Conservation (phyloP, 176 grass and related monocot species). For the Pontederia crassipes region DNA sequence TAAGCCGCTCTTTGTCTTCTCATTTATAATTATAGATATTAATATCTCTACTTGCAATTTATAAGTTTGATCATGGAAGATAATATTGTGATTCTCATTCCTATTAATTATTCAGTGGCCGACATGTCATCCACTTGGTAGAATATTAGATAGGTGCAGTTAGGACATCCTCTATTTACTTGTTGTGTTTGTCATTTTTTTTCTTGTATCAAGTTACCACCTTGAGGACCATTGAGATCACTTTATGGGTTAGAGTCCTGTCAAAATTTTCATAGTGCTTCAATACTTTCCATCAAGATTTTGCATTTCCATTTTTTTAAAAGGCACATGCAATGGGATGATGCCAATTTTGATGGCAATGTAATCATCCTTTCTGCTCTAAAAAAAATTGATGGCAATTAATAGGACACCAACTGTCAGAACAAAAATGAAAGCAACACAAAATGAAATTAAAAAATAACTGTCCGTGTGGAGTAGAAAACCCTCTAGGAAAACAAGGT, state of each 20-base stretch:
- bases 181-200: not conserved
- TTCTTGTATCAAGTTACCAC: not conserved
- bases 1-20: conserved; percentile 5
- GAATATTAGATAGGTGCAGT: no score
- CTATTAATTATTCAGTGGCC: no score
- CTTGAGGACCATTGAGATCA: not conserved
- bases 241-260: not conserved
- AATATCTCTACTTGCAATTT: not conserved
- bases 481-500: no score
- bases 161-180: not conserved
- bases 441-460: no score
- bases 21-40: not conserved
- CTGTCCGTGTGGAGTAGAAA: no score
- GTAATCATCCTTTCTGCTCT: no score
- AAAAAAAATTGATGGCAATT: no score
- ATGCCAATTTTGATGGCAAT: conserved; percentile 34
- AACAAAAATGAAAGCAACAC: no score
- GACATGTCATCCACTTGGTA: no score
- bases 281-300: not conserved
- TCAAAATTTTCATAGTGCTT: not conserved
- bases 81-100: no score
- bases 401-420: no score
- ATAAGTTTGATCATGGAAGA: conserved; percentile 1
- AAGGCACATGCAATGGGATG: conserved; percentile 37
- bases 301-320: conserved; percentile 19